Conservation (phyloP, 108 stramenopile species). For the Conticribra guillardii region DNA sequence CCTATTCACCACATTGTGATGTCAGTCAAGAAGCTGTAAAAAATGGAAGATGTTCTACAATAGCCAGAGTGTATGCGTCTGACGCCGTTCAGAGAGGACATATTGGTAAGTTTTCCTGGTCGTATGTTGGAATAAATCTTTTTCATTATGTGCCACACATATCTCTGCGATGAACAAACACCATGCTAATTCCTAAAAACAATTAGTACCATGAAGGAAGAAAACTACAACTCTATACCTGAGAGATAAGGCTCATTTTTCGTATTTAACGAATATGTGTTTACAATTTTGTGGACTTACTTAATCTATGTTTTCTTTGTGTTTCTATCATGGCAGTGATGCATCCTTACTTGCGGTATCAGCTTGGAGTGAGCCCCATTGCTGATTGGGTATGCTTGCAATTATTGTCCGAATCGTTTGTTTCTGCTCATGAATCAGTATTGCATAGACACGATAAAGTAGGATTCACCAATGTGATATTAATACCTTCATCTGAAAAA, state of each 20-base stretch:
- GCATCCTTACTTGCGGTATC: constrained; percentile 30
- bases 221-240: too few relatives aligned
- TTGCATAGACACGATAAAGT: constrained; percentile 11
- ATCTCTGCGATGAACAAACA: too few relatives aligned
- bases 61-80: constrained; percentile 33
- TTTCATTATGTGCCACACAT: too few relatives aligned
- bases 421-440: constrained; percentile 6
- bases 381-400: constrained; percentile 34
- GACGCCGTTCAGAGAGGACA: constrained; percentile 24
- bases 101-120: constrained; percentile 37
- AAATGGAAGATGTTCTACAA: constrained; percentile 2
- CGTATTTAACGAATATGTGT: too few relatives aligned
- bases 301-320: background rate
- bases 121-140: too few relatives aligned
- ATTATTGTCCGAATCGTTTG: constrained; percentile 29
- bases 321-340: constrained; percentile 14
- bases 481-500: too few relatives aligned
- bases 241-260: too few relatives aligned
- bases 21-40: constrained; percentile 1
- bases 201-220: too few relatives aligned
- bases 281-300: too few relatives aligned
- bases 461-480: background rate
- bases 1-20: constrained; percentile 1
- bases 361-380: constrained; percentile 36
- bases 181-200: too few relatives aligned